Base-by-base conservation (phyloP, 2,329 filamentous ascomycete species). In the Aspergillus terreus region DNA sequence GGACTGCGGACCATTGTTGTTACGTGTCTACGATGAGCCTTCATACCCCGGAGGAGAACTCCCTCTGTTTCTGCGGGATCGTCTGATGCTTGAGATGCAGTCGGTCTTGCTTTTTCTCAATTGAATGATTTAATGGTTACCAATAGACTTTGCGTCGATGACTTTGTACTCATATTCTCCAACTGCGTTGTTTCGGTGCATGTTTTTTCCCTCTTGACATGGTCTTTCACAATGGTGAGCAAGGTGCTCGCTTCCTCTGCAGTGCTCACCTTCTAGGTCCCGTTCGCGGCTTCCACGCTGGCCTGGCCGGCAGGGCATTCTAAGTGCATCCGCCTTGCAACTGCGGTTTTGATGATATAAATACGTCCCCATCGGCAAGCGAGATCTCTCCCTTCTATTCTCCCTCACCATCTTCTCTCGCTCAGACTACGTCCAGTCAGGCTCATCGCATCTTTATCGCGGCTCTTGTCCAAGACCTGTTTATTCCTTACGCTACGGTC, bases 1-100 rank as follows among this genome's bases (percentile, higher is more conserved):
- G 46, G 32, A 21, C 17, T 40, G 50, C 40, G 47, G 27, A 46
- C 46, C 46, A 36, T 44, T 36, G 42, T 52, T 53, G 25, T 61
- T 52, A 61, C 48, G 60, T 54, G 57, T 52, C 45, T 51, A 60
- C 50, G 57, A 62, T 55, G 57, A 57, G 44, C 40, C 49, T 58
- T 58, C 55, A 59, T 62, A 61, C 58, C 58, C 59, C 46, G 43
- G 47, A 47, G 19, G 11, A 42, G 40, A 51, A 38, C 44, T 49
- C 46, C 46, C 32, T 46, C 40, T 56, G 33, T 54, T 57, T 45
- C 23, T 50, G 50, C 44, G 45, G 51, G 27, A 30, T 30, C 27
- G 27, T 30, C 33, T 47, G 52, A 51, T 32, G 41, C 14, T 17
- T 19, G 17, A 23, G 19, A 38, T 43, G 14, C 21, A 43, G 4